phyloP scores from a whole-genome alignment of 1,284 basidiomycete genomes.

The Sparassis latifolia region DNA sequence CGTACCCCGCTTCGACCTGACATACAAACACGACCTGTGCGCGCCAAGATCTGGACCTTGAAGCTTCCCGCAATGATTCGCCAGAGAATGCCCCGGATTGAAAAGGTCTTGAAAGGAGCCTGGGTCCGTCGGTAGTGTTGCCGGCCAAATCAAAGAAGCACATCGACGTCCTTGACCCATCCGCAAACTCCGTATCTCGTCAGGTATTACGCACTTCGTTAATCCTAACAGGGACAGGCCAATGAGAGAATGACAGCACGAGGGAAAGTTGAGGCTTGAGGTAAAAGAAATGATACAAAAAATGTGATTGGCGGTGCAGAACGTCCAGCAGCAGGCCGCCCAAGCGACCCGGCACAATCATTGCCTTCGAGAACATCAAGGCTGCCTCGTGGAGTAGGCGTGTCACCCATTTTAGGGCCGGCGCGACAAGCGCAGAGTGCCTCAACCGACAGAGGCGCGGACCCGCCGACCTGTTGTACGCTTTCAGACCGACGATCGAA shows the following conservation, averaged over 20 bases:
- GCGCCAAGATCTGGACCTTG: conserved; percentile 16
- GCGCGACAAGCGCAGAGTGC: conserved; percentile 19
- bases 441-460: conserved; percentile 11
- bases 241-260: conserved; percentile 3
- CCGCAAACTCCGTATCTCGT: conserved; percentile 7
- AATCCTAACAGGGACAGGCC: conserved; percentile 4
- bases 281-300: conserved; percentile 10
- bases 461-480: conserved; percentile 11
- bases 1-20: conserved; percentile 3
- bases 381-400: conserved; percentile 16
- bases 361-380: conserved; percentile 12
- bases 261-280: conserved; percentile 9
- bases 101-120: conserved; percentile 4
- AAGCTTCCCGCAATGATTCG: conserved; percentile 15
- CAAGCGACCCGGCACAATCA: conserved; percentile 7
- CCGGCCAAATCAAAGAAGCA: background rate
- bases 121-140: conserved; percentile 1
- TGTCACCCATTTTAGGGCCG: conserved; percentile 18
- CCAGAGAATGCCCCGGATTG: conserved; percentile 17
- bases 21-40: conserved; percentile 8
- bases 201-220: conserved; percentile 3
- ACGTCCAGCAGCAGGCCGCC: conserved; percentile 2
- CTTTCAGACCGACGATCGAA: conserved; percentile 6
- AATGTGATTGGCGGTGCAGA: conserved; percentile 12
- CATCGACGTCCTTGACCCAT: background rate